phyloP scores from a whole-genome alignment of 306 rosid species.

The Biancaea sappan region DNA sequence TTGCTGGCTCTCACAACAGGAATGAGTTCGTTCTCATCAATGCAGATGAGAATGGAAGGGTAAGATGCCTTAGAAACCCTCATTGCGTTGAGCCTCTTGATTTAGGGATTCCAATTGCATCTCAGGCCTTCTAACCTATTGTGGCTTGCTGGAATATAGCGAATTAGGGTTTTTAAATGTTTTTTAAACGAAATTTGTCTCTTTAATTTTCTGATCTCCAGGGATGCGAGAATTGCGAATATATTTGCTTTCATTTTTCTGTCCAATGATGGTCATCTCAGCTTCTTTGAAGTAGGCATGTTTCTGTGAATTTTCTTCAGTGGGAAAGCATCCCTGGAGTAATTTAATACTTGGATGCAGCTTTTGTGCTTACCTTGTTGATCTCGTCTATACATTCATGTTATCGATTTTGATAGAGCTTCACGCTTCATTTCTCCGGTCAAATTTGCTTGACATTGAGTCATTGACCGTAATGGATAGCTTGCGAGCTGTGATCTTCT shows the following conservation, averaged over 20 bases:
- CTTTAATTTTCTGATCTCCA: slow-evolving; percentile 21
- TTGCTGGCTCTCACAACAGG: slow-evolving; percentile 87
- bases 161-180: slow-evolving; percentile 1
- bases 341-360: slow-evolving; percentile 6
- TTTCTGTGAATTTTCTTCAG: slow-evolving; percentile 10
- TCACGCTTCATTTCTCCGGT: neutral
- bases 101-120: slow-evolving; percentile 11
- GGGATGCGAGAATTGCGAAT: slow-evolving; percentile 3
- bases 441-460: neutral
- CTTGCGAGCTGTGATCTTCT: neutral
- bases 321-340: neutral
- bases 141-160: slow-evolving; percentile 15
- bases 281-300: neutral
- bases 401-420: neutral
- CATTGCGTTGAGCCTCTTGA: neutral
- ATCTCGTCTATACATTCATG: neutral
- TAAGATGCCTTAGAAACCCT: slow-evolving; percentile 25
- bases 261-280: slow-evolving; percentile 7
- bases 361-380: slow-evolving; percentile 11
- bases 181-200: neutral
- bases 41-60: slow-evolving; percentile 74
- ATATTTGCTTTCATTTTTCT: slow-evolving; percentile 7
- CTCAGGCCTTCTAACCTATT: neutral
- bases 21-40: slow-evolving; percentile 80
- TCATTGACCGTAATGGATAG: neutral